A percentile compares a stretch with the other conserved stretches of the same genome.
Conservation (phyloP, 2,329 filamentous ascomycete genomes). For the Aureobasidium zeae region DNA sequence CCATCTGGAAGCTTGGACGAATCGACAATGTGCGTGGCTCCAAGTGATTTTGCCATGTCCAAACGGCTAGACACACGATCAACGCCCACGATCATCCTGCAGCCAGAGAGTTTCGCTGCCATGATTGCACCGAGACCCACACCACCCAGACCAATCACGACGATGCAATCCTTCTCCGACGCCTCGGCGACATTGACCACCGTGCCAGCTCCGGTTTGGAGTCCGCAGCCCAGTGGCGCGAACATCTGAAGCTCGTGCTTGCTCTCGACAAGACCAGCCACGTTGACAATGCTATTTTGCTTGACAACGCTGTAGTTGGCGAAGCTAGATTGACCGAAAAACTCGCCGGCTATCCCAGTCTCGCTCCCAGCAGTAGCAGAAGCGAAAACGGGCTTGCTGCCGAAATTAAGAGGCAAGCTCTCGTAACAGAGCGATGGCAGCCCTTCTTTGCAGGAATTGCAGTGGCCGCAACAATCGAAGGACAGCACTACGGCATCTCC, state of each 20-base stretch:
- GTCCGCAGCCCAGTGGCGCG: slow-evolving; percentile 38
- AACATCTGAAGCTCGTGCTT: slow-evolving; percentile 37
- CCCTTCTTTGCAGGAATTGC: slow-evolving; percentile 40
- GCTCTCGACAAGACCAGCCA: slow-evolving; percentile 29
- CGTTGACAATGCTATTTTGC: slow-evolving; percentile 36
- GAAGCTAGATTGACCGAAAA: slow-evolving; percentile 44
- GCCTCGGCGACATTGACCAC: slow-evolving; percentile 34
- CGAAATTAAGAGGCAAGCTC: slow-evolving; percentile 42
- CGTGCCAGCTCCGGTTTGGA: slow-evolving; percentile 38
- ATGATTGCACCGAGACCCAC: slow-evolving; percentile 41
- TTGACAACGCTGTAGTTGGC: slow-evolving; percentile 33
- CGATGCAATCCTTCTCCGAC: slow-evolving; percentile 30
- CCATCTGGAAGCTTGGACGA: slow-evolving; percentile 27
- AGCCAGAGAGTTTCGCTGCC: slow-evolving; percentile 38
- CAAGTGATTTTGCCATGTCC: slow-evolving; percentile 33
- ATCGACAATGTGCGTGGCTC: slow-evolving; percentile 34
- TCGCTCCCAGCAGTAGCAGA: slow-evolving; percentile 20
- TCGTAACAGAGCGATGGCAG: slow-evolving; percentile 41
- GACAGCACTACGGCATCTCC: slow-evolving; percentile 42
- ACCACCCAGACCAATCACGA: slow-evolving; percentile 38
- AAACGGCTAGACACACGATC: slow-evolving; percentile 32
- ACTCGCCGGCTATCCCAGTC: slow-evolving; percentile 31
- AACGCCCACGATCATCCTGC: slow-evolving; percentile 34
- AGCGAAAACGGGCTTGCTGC: slow-evolving; percentile 24
- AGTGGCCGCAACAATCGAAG: slow-evolving; percentile 40